Conservation (phyloP, 106 monocot species). For the Dendrobium nobile region DNA sequence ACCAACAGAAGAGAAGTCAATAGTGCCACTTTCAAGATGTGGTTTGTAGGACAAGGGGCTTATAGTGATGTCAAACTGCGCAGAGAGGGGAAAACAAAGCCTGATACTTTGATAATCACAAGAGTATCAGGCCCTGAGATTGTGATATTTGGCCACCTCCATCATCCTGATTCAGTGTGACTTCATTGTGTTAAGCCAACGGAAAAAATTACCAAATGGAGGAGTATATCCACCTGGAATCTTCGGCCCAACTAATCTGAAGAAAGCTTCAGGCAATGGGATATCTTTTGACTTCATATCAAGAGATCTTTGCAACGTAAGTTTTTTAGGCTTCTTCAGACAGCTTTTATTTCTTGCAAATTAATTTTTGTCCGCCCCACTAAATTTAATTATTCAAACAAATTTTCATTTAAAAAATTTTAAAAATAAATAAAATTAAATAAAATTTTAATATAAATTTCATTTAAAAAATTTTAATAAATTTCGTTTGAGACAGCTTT, state of each 20-base stretch:
- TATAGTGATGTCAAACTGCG: conserved; percentile 48
- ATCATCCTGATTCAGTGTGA: conserved; percentile 84
- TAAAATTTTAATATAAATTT: no score
- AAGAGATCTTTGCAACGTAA: conserved; percentile 12
- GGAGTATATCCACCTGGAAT: conserved; percentile 78
- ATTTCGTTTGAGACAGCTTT: no score
- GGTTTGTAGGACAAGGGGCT: conserved; percentile 66
- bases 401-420: no score
- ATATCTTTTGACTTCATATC: conserved; percentile 82
- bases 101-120: conserved; percentile 78
- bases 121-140: conserved; percentile 84
- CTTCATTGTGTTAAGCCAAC: conserved; percentile 51
- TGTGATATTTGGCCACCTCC: conserved; percentile 73
- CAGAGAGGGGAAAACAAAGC: conserved; percentile 30
- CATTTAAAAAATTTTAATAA: no score
- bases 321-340: no score
- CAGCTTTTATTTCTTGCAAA: no score
- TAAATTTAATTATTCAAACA: no score
- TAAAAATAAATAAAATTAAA: no score
- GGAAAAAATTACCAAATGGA: conserved; percentile 59
- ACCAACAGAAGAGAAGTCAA: conserved; percentile 84
- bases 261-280: conserved; percentile 72
- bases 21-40: conserved; percentile 89
- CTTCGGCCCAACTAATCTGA: conserved; percentile 74
- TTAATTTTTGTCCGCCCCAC: no score